Percentiles rank a stretch among this genome's conserved stretches.
Evolutionary conservation across 306 rosid genomes (phyloP).

Genomic region (Vigna radiata): DNA sequence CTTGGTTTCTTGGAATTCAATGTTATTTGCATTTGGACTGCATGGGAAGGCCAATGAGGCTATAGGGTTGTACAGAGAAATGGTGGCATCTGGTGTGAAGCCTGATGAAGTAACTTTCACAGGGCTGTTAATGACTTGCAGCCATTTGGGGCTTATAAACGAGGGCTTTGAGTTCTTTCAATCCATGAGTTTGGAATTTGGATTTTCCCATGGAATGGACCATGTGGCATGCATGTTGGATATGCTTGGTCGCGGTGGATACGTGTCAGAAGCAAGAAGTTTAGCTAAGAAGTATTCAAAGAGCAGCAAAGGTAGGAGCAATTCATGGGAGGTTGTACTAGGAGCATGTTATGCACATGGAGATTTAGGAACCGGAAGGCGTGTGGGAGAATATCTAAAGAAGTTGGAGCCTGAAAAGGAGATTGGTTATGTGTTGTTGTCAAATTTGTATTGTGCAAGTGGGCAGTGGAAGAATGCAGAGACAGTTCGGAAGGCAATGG

Average conservation of each 20-base stretch:
- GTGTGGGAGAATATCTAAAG: conserved; percentile 61
- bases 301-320: conserved; percentile 36
- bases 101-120: conserved; percentile 82
- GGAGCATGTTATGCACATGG: conserved; percentile 70
- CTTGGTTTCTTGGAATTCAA: conserved; percentile 79
- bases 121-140: conserved; percentile 81
- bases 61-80: conserved; percentile 56
- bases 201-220: conserved; percentile 61
- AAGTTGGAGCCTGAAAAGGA: conserved; percentile 63
- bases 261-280: conserved; percentile 66
- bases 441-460: conserved; percentile 71
- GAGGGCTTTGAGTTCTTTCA: conserved; percentile 59
- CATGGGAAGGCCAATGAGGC: conserved; percentile 66
- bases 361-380: conserved; percentile 53
- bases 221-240: conserved; percentile 87
- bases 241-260: conserved; percentile 82
- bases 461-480: conserved; percentile 91
- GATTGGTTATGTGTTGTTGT: conserved; percentile 67
- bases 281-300: conserved; percentile 56
- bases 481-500: conserved; percentile 69
- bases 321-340: conserved; percentile 63
- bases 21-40: conserved; percentile 76
- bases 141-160: conserved; percentile 75
- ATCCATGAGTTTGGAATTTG: conserved; percentile 63
- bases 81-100: conserved; percentile 61